phyloP scores from a whole-genome alignment of 306 rosid genomes.

The Pachyrhizus erosus region DNA sequence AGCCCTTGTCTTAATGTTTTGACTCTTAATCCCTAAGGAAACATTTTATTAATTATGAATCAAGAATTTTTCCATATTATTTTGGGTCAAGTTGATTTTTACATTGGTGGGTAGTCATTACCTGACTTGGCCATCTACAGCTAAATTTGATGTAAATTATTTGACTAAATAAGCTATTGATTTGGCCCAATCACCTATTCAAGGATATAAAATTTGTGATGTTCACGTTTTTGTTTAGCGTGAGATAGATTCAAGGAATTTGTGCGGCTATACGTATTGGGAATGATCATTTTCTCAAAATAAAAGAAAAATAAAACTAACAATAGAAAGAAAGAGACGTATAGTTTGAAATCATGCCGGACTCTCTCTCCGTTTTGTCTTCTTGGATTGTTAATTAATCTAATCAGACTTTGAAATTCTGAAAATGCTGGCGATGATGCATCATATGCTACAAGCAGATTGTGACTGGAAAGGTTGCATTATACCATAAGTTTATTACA shows the following conservation, averaged over 20 bases:
- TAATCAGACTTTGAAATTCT: conserved; percentile 45
- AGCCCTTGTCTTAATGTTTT: conserved; percentile 43
- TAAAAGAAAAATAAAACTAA: background rate
- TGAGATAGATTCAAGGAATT: conserved; percentile 17
- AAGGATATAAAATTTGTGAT: conserved; percentile 30
- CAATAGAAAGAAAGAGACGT: conserved; percentile 33
- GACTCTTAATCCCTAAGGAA: conserved; percentile 62
- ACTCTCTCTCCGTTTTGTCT: conserved; percentile 37
- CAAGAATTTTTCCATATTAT: conserved; percentile 1
- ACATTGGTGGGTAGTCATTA: conserved; percentile 19
- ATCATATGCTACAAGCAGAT: conserved; percentile 35
- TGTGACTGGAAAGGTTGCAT: conserved; percentile 35
- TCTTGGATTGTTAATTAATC: conserved; percentile 28
- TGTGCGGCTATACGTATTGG: conserved; percentile 34
- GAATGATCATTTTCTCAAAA: conserved; percentile 22
- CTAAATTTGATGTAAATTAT: conserved; percentile 26
- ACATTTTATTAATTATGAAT: conserved; percentile 9
- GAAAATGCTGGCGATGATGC: conserved; percentile 49
- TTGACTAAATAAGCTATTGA: background rate
- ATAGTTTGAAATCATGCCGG: conserved; percentile 14
- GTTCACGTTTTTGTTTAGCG: conserved; percentile 35
- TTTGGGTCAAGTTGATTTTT: conserved; percentile 8
- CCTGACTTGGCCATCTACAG: conserved; percentile 3
- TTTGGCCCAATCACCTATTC: conserved; percentile 19
- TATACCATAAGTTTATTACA: conserved; percentile 30